Base-by-base conservation (phyloP, 495 filamentous ascomycete genomes). In the Collariella sp. region DNA sequence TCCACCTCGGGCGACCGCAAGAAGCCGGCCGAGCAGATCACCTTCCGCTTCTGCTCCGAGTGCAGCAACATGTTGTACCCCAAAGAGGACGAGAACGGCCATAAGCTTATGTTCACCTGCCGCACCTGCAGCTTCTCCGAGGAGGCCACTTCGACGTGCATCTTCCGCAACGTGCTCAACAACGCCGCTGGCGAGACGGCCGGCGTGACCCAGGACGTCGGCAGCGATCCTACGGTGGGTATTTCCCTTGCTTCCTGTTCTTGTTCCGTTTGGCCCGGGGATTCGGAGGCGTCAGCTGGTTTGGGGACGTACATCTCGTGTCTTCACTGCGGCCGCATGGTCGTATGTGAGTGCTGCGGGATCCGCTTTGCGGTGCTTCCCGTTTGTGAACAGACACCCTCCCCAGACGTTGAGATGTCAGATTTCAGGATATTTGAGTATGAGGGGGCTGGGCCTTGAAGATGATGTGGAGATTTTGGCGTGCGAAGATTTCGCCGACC, bases 61-160 rank as follows among this genome's bases (percentile, higher is more conserved):
- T 98, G 93, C 72, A 93, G 88, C 62, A 99, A 99, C 79, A 86
- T 99, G 82, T 77, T 99, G 48, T 97, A 96, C 69, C 93, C 93
- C 13, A 90, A 91, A 70, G 93, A 99, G 75, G 89, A 96, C 68
- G 76, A 78, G 48, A 68, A 74, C 44, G 66, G 68, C 10, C 76
- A 72, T 67, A 73, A 72, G 65, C 70, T 79, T 33, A 68, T 75
- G 56, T 78, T 79, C 59, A 73, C 72, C 16, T 99, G 93, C 76
- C 87, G 90, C 50, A 95, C 88, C 38, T 99, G 93, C 76, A 83
- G 86, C 63, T 93, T 85, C 70, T 86, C 82, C 63, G 90, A 96
- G 70, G 78, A 82, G 39, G 89, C 91, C n/a, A 80, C 76, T 46
- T 86, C 86, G 35, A 79, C 86, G 46, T 96, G 91, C 70, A 86